A percentile compares a stretch with the other conserved stretches of the same genome.
phyloP scores from a whole-genome alignment of 768 basidiomycete genomes.

The Pisolithus sp. region DNA sequence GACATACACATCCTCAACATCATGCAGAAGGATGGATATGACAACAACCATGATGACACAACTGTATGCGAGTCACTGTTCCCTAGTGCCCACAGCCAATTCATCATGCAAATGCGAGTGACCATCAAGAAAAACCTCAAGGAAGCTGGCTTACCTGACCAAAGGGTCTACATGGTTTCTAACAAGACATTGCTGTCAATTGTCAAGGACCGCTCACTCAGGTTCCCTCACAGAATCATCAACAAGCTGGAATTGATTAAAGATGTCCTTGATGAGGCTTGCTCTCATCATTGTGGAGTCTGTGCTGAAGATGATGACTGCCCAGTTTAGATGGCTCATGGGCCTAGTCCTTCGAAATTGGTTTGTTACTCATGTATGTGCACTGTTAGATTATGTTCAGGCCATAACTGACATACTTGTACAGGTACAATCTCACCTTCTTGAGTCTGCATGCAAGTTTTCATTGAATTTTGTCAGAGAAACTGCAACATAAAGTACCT shows the following conservation, averaged over 20 bases:
- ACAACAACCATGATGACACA: conserved; percentile 3
- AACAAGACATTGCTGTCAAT: conserved; percentile 9
- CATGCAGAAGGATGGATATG: conserved; percentile 6
- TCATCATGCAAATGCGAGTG: conserved; percentile 12
- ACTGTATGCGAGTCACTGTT: conserved; percentile 2
- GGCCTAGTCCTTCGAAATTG: too few species aligned
- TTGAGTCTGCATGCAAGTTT: too few species aligned
- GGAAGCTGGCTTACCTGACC: conserved; percentile 11
- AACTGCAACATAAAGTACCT: too few species aligned
- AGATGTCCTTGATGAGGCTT: conserved; percentile 4
- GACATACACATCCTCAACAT: conserved; percentile 11
- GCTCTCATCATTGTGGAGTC: conserved; percentile 3
- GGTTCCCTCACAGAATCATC: not conserved
- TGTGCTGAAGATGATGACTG: not conserved
- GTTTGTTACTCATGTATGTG: too few species aligned
- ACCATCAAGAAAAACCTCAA: conserved; percentile 12
- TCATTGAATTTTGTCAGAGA: too few species aligned
- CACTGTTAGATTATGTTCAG: too few species aligned
- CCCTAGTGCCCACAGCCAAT: conserved; percentile 9
- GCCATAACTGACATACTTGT: too few species aligned
- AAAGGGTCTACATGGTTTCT: conserved; percentile 18
- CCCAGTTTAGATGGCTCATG: too few species aligned
- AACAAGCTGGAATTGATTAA: too few species aligned
- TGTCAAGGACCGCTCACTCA: conserved; percentile 1
- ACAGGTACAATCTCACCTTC: too few species aligned